Base-by-base conservation (phyloP, 2,329 filamentous ascomycete species). In the Xylariaceae sp. region DNA sequence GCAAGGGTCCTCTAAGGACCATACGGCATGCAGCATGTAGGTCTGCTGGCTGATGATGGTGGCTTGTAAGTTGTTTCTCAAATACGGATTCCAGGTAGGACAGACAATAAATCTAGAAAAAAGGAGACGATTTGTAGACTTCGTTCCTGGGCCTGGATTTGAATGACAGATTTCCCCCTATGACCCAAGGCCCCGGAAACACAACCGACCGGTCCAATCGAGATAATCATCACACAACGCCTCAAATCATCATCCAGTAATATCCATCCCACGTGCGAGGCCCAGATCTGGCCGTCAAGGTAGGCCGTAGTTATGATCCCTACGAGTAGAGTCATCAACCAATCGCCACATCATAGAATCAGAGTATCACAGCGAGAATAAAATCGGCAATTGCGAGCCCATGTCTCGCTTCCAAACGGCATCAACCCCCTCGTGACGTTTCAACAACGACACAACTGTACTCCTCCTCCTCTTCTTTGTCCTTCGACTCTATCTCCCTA, bases 371-470 rank as follows among this genome's bases (percentile, higher is more conserved):
- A 30, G 5, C 23, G 15, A 48, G 2, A 17, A 9, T 2, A n/a
- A 48, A 2, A 18, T 58, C 61, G 55, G 61, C 23, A 41, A 50
- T 52, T 7, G 55, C 61, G 58, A 62, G 34, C 47, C 61, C 37
- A 58, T 62, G 61, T 62, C 61, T 62, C 35, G 44, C 11, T 17
- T 41, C 58, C 15, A n/a, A 3, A 10, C 48, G 11, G 9, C 23
- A 5, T 30, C 23, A 30, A 41, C 3, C 37, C 6, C 37, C 9
- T 9, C 9, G 37, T 13, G 37, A 41, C 11, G 37, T 10, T 13
- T 41, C 11, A 13, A 30, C 23, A 41, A 41, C 37, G 37, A 41
- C 37, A 41, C 37, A 41, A 41, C 1, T 23, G 23, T 23, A 4
- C 23, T 30, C 23, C 4, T 30, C 23, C 23, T 30, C 4, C 4